Conservation (phyloP, 352 stramenopile species). For the Phytophthora pistaciae region DNA sequence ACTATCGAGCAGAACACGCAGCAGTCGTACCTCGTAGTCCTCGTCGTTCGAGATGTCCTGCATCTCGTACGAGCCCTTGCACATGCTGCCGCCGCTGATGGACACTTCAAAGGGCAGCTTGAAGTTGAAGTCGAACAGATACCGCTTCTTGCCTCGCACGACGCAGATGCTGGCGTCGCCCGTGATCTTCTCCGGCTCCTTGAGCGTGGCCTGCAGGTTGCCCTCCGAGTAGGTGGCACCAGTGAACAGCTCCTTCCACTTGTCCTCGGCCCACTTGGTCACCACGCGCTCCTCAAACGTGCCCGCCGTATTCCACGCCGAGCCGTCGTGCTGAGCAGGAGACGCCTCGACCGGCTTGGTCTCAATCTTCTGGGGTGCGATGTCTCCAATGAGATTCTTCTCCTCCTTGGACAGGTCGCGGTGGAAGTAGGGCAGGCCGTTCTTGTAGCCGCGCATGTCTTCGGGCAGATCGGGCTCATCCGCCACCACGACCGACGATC, state of each 20-base stretch:
- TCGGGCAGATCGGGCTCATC: constrained; percentile 74
- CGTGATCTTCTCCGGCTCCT: constrained; percentile 72
- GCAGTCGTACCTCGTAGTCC: constrained; percentile 76
- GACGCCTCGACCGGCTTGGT: constrained; percentile 37
- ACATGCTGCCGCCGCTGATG: constrained; percentile 51
- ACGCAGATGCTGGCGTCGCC: constrained; percentile 91
- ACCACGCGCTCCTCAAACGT: constrained; percentile 93
- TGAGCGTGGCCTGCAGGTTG: constrained; percentile 55
- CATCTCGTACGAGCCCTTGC: constrained; percentile 78
- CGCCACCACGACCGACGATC: constrained; percentile 59
- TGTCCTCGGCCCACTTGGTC: constrained; percentile 86
- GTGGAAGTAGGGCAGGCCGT: constrained; percentile 96
- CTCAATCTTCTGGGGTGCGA: constrained; percentile 88
- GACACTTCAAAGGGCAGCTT: constrained; percentile 77
- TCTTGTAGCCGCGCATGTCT: constrained; percentile 85
- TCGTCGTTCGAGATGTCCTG: constrained; percentile 91
- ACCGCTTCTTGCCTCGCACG: constrained; percentile 90
- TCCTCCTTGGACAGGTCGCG: constrained; percentile 96
- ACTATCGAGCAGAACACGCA: constrained; percentile 1
- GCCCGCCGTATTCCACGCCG: constrained; percentile 93
- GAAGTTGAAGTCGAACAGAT: constrained; percentile 90
- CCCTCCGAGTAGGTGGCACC: constrained; percentile 51
- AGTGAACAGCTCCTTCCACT: constrained; percentile 67
- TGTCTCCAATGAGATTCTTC: constrained; percentile 97
- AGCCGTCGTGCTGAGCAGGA: constrained; percentile 69